phyloP scores from a whole-genome alignment of 1,284 basidiomycete species.

The Pisolithus thermaeus region DNA sequence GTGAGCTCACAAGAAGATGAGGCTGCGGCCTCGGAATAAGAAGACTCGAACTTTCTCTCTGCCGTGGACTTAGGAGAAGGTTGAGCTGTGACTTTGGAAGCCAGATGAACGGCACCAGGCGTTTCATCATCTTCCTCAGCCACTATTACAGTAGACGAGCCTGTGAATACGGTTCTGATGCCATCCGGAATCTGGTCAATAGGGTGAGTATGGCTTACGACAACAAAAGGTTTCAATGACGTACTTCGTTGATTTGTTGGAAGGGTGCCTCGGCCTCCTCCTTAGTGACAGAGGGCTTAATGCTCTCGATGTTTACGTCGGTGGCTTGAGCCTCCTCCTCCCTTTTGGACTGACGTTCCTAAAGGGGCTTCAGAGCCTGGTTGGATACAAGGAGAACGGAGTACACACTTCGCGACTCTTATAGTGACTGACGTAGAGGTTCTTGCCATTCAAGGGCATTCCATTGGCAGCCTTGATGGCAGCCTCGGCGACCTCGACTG shows the following conservation, averaged over 20 bases:
- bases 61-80: constrained; percentile 25
- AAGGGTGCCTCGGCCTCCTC: too few relatives aligned
- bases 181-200: constrained; percentile 67
- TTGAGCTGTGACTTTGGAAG: constrained; percentile 52
- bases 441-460: too few relatives aligned
- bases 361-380: too few relatives aligned
- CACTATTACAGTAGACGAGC: constrained; percentile 83
- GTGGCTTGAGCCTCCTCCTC: too few relatives aligned
- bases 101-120: constrained; percentile 74
- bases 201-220: neutral
- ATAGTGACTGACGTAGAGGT: too few relatives aligned
- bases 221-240: constrained; percentile 16
- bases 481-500: too few relatives aligned
- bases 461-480: too few relatives aligned
- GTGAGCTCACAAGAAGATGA: constrained; percentile 26
- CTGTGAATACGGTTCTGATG: constrained; percentile 82
- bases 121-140: constrained; percentile 96
- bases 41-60: neutral
- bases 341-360: too few relatives aligned
- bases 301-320: too few relatives aligned
- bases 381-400: neutral
- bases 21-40: constrained; percentile 44
- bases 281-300: constrained; percentile 18
- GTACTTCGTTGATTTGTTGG: constrained; percentile 27
- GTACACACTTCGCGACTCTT: too few relatives aligned